Evolutionary conservation across 768 basidiomycete species (phyloP), one percentile per base, ranked within the genome.

Genomic region (Phylloporus arenicola): DNA sequence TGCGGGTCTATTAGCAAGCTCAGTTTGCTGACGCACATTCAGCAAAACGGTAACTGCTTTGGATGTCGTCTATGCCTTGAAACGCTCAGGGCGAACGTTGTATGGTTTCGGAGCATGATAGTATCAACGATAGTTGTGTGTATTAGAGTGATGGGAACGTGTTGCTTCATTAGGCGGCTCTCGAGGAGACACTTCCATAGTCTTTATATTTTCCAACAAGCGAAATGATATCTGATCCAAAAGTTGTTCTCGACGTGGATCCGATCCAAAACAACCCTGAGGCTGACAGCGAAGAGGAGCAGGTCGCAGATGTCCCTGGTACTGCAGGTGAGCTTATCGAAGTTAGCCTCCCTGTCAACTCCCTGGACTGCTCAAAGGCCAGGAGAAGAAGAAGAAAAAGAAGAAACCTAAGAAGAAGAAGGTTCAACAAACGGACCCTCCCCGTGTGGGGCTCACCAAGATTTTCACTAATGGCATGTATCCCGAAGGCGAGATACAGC

Each of bases 361-460:
- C 24, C 27, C 30, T 49, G 25, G 30, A 52, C 41, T 29, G 43
- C 29, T 24, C 5, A 31, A 34, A 75, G 82, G 76, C 19, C 82
- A 83, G 47, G 88, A 87, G 65, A 87, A 83, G 67, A 93, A 92
- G 70, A 95, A 95, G 75, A 97, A 94, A 66, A 92, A 93, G 71
- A 95, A 91, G 70, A 94, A 92, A 68, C 72, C 87, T 51, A 92
- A 92, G 72, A 84, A 86, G 75, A 93, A 88, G 71, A 86, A 81
- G 70, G 53, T 65, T 10, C 79, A 81, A 60, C 94, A 98, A 72
- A 81, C 80, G n/a, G 92, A 95, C 31, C 96, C 96, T 17, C 96
- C 96, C 29, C 80, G 90, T 24, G 74, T 95, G 19, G 92, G 89
- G 9, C 68, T 99, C 54, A 86, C 87, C 58, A 93, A 91, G 68